phyloP scores from a whole-genome alignment of 2,329 filamentous ascomycete species.

The Trichoderma atroviride region DNA sequence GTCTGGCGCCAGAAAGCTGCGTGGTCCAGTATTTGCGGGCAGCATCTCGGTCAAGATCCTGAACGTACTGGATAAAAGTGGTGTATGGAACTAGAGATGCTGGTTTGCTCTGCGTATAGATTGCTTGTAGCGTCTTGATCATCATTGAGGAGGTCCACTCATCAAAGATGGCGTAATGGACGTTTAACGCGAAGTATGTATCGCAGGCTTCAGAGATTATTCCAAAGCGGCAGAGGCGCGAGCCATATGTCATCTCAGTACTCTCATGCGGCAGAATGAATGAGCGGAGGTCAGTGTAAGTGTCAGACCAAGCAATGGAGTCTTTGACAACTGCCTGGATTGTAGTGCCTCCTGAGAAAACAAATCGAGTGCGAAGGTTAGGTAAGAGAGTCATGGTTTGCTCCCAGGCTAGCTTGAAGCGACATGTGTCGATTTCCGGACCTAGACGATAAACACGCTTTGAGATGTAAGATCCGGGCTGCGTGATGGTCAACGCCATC shows the following conservation, averaged over 20 bases:
- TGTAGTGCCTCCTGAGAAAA: neutral
- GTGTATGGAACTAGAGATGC: neutral
- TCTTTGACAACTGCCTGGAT: conserved; percentile 7
- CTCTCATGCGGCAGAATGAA: neutral
- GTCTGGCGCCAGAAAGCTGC: conserved; percentile 25
- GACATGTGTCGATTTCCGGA: neutral
- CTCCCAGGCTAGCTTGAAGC: conserved; percentile 33
- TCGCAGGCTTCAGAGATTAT: neutral
- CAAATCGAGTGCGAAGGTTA: conserved; percentile 25
- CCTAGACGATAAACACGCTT: neutral
- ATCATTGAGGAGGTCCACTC: neutral
- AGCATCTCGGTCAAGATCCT: neutral
- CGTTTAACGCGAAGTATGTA: neutral
- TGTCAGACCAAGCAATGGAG: neutral
- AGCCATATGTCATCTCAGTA: conserved; percentile 15
- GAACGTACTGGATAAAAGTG: conserved; percentile 16
- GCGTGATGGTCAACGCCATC: conserved; percentile 15
- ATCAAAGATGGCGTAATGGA: conserved; percentile 19
- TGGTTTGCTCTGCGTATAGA: neutral
- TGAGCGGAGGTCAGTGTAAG: neutral
- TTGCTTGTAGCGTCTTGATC: neutral
- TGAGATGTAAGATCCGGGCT: conserved; percentile 20
- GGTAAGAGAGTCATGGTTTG: neutral
- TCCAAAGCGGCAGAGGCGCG: conserved; percentile 3
- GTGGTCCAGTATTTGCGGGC: conserved; percentile 27